phyloP scores from a whole-genome alignment of 2,329 filamentous ascomycete genomes.

The Paraphoma chrysanthemicola region DNA sequence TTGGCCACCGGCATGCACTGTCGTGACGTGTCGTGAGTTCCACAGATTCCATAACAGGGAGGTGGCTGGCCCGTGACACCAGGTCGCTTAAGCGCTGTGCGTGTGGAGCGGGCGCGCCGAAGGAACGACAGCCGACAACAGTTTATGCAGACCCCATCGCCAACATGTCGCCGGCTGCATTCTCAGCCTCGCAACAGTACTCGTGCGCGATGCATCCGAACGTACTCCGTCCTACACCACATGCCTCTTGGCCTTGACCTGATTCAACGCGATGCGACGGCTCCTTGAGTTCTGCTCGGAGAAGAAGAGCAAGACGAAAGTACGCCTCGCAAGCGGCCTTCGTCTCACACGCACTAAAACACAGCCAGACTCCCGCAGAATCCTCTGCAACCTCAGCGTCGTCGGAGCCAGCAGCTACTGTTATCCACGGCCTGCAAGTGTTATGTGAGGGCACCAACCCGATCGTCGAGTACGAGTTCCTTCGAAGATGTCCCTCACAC shows the following conservation, averaged over 20 bases:
- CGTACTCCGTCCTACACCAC: not conserved
- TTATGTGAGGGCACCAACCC: not conserved
- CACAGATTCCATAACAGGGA: too few species aligned
- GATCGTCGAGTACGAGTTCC: constrained; percentile 17
- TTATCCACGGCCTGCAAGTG: not conserved
- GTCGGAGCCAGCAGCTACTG: not conserved
- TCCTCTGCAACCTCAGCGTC: not conserved
- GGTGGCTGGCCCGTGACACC: too few species aligned
- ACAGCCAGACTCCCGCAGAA: not conserved
- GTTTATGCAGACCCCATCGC: too few species aligned
- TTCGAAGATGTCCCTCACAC: not conserved
- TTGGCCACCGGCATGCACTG: too few species aligned
- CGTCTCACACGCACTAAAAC: not conserved
- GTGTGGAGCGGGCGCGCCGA: not conserved
- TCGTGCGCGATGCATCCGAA: not conserved
- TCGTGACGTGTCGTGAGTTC: too few species aligned
- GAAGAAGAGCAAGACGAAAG: not conserved
- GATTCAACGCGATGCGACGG: not conserved
- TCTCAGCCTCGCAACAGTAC: not conserved
- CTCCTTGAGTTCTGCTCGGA: not conserved
- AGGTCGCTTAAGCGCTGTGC: too few species aligned
- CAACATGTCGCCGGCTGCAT: not conserved
- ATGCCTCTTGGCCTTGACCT: not conserved
- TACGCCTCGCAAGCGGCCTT: not conserved
- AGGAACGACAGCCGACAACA: not conserved